phyloP scores from a whole-genome alignment of 768 basidiomycete species.

The Coprinopsis sp. region DNA sequence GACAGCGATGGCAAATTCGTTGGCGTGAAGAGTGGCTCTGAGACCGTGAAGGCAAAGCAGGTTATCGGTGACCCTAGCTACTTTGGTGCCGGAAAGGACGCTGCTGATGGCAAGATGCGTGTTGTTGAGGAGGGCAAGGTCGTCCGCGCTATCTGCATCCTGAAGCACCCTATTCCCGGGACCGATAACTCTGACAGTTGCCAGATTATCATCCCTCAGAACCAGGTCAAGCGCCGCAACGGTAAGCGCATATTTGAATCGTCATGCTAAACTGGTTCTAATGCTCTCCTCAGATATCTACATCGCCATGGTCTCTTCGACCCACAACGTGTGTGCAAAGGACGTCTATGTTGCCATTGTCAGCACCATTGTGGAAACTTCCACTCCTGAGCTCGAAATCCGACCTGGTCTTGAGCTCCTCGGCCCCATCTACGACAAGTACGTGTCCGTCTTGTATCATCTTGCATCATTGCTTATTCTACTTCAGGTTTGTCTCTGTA shows the following conservation, averaged over 20 bases:
- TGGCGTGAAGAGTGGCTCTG: constrained; percentile 83
- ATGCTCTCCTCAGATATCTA: constrained; percentile 74
- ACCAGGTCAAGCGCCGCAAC: constrained; percentile 90
- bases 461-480: constrained; percentile 9
- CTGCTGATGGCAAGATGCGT: constrained; percentile 71
- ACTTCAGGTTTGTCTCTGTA: constrained; percentile 79
- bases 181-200: constrained; percentile 94
- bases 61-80: constrained; percentile 98
- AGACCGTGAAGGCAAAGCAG: constrained; percentile 95
- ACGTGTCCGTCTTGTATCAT: constrained; percentile 21
- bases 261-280: neutral
- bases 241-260: constrained; percentile 45
- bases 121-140: constrained; percentile 94
- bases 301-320: constrained; percentile 94
- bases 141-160: constrained; percentile 92
- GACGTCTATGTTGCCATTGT: constrained; percentile 96
- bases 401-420: constrained; percentile 87
- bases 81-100: constrained; percentile 72
- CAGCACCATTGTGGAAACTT: constrained; percentile 96
- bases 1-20: constrained; percentile 84
- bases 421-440: constrained; percentile 94
- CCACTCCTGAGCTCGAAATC: constrained; percentile 88
- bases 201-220: constrained; percentile 98
- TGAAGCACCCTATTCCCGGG: constrained; percentile 97
- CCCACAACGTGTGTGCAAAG: constrained; percentile 96